phyloP scores from a whole-genome alignment of 768 basidiomycete species.

The Rhizopogon sp. region DNA sequence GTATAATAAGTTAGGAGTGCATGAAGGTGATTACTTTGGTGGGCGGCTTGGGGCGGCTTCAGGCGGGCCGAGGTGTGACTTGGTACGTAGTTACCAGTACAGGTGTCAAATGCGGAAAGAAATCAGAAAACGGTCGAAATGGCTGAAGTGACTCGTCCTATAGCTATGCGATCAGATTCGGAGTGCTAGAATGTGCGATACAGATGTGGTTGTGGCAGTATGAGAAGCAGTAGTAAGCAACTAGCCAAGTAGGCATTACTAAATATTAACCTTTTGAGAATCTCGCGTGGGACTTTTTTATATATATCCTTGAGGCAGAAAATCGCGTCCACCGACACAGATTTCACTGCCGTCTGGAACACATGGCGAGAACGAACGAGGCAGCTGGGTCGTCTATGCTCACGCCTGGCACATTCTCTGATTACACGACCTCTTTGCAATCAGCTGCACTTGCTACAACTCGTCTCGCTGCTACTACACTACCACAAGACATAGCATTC shows the following conservation, averaged over 20 bases:
- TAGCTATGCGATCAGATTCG: not conserved
- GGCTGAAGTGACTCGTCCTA: not conserved
- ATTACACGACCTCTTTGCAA: slow-evolving; percentile 56
- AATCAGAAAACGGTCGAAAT: not conserved
- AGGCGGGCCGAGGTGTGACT: not conserved
- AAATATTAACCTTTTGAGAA: too few species aligned
- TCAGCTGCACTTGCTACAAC: slow-evolving; percentile 58
- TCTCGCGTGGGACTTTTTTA: not conserved
- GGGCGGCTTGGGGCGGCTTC: not conserved
- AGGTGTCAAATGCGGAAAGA: too few species aligned
- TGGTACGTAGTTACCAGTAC: not conserved
- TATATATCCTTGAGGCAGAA: too few species aligned
- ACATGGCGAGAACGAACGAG: not conserved
- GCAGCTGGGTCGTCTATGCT: not conserved
- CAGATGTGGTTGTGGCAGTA: too few species aligned
- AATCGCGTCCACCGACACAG: not conserved
- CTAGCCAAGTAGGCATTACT: too few species aligned
- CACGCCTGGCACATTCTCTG: slow-evolving; percentile 37
- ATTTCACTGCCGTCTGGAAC: not conserved
- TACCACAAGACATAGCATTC: slow-evolving; percentile 79
- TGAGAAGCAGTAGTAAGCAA: not conserved
- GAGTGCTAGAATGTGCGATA: not conserved
- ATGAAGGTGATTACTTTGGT: not conserved
- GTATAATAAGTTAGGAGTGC: not conserved
- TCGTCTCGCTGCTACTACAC: slow-evolving; percentile 46